Conservation (phyloP, 768 basidiomycete genomes). For the Macrolepiota albuminosa region DNA sequence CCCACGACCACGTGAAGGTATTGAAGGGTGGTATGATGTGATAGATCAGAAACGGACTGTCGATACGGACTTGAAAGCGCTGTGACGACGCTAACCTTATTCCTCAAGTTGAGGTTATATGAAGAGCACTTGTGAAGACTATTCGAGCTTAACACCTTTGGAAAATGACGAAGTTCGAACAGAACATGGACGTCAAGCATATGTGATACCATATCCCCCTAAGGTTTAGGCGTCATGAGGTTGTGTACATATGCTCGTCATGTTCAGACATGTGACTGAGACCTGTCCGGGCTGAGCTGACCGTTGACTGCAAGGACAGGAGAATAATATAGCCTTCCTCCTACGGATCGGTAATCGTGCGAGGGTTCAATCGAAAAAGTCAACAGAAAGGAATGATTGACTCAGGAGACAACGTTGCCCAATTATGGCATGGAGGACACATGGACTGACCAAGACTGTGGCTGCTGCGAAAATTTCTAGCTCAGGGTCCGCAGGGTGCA, state of each 20-base stretch:
- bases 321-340: neutral
- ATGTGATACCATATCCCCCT: neutral
- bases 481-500: neutral
- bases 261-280: neutral
- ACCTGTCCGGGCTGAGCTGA: neutral
- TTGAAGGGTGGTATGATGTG: neutral
- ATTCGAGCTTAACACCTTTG: neutral
- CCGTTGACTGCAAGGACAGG: neutral
- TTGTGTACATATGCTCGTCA: neutral
- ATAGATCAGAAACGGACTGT: neutral
- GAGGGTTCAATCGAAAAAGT: neutral
- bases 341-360: neutral
- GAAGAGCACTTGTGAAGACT: neutral
- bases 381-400: neutral
- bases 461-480: neutral
- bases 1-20: neutral
- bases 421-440: no score
- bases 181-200: neutral
- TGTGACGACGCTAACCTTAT: neutral
- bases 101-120: neutral
- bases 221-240: neutral
- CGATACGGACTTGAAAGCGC: neutral
- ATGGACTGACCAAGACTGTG: neutral
- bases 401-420: neutral
- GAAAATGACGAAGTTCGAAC: neutral